Conservation (phyloP, 108 stramenopile genomes). For the Pseudonitzschia multiseries region DNA sequence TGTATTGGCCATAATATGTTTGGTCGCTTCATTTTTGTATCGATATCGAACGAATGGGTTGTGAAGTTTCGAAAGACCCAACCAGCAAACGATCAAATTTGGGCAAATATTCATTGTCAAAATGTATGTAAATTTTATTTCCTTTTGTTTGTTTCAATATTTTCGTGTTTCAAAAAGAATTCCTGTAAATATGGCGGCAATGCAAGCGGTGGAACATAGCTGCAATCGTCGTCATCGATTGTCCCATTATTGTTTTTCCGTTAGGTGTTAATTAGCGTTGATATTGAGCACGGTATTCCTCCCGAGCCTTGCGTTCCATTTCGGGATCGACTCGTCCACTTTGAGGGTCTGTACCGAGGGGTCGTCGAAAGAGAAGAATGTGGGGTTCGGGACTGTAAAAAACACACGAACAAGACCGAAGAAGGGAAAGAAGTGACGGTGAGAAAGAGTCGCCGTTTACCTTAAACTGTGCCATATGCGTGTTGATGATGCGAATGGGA, state of each 20-base stretch:
- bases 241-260: slow-evolving; percentile 1
- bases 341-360: slow-evolving; percentile 96
- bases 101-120: neutral
- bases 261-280: neutral
- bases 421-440: neutral
- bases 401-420: neutral
- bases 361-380: slow-evolving; percentile 97
- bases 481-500: neutral
- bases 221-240: neutral
- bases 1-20: neutral
- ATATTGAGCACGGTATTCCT: slow-evolving; percentile 87
- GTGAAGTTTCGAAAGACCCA: neutral
- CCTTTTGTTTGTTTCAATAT: neutral
- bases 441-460: neutral
- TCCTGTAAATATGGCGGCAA: neutral
- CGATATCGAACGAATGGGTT: neutral
- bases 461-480: neutral
- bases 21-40: neutral
- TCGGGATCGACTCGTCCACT: slow-evolving; percentile 87
- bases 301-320: slow-evolving; percentile 76
- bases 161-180: neutral
- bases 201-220: neutral
- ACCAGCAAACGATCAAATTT: neutral
- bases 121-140: neutral
- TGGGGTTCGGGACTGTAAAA: slow-evolving; percentile 91